Conservation (phyloP, 192 early-diverging fungal genomes). For the Mortierella claussenii region DNA sequence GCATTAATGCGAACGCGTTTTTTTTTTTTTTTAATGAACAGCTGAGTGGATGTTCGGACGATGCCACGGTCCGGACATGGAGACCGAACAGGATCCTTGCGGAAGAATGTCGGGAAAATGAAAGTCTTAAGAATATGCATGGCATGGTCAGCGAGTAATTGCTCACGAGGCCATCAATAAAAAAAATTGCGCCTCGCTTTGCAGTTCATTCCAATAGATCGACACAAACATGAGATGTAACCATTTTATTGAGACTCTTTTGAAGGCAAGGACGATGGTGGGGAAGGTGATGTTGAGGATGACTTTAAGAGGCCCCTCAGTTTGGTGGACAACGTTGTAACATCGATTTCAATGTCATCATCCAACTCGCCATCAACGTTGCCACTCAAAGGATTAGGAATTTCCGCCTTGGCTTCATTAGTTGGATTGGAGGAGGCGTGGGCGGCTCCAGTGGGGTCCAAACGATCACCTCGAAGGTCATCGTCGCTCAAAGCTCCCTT, state of each 20-base stretch:
- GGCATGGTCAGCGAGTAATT: constrained; percentile 31
- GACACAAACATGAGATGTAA: too few relatives aligned
- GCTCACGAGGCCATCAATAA: too few relatives aligned
- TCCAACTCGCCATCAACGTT: constrained; percentile 21
- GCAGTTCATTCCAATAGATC: too few relatives aligned
- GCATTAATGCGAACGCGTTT: too few relatives aligned
- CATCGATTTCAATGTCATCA: constrained; percentile 48
- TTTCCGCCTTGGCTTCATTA: background rate
- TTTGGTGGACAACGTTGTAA: constrained; percentile 46
- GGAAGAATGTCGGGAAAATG: constrained; percentile 23
- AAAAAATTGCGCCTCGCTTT: too few relatives aligned
- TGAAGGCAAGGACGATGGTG: background rate
- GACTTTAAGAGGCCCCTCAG: constrained; percentile 26
- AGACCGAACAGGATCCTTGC: constrained; percentile 38
- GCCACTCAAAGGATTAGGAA: background rate
- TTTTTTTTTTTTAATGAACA: constrained; percentile 35
- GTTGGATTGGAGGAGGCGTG: background rate
- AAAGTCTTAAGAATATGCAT: constrained; percentile 22
- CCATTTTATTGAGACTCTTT: background rate
- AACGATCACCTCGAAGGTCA: background rate
- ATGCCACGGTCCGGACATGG: constrained; percentile 81
- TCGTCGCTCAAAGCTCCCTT: background rate
- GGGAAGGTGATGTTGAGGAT: background rate
- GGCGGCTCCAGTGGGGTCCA: background rate
- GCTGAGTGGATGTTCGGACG: constrained; percentile 83